Evolutionary conservation across 306 rosid species (phyloP), one percentile per base, ranked within the genome.

Genomic region (Quercus robur): DNA sequence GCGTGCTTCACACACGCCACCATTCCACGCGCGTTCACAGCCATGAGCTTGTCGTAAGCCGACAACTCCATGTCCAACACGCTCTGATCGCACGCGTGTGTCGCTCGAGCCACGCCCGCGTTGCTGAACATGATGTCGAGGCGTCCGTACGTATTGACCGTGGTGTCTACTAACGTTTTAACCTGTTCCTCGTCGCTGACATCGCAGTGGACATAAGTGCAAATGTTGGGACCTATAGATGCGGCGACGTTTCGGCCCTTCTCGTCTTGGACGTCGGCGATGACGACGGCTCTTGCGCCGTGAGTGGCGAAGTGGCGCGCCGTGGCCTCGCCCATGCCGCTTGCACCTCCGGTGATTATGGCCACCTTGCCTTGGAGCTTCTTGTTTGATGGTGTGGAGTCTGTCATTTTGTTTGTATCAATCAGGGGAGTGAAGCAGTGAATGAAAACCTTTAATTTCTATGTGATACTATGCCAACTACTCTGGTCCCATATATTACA

Each of bases 311-410:
- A 88, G 52, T 55, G 55, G 2, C 80, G 85, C 0, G 80, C 93
- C 1, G 91, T 83, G 26, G 83, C 91, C 77, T 91, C 92, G 6
- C 93, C 92, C 9, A 91, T 87, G 25, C 97, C 93, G 71, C 92
- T 91, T 6, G 90, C 93, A 0, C 92, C 97, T 2, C 91, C 89
- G n/a, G 93, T 87, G 67, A 91, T 51, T 5, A 91, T 80, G 20
- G 85, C 86, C 14, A 89, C 87, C 62, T 89, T 89, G 1, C 89
- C 88, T 52, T 81, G 79, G 19, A 87, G 61, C 62, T 51, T 77
- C 6, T 28, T 14, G 20, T 7, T 58, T 73, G 2, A n/a, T 14
- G 78, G n/a, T 20, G 69, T 35, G 26, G 74, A n/a, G 7, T 58
- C 59, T 12, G 70, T 69, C 84, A 82, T 85, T 11, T 10, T 59